Base-by-base conservation (phyloP, 1,139 yeast species). In the Yamadazyma diddensiae region DNA sequence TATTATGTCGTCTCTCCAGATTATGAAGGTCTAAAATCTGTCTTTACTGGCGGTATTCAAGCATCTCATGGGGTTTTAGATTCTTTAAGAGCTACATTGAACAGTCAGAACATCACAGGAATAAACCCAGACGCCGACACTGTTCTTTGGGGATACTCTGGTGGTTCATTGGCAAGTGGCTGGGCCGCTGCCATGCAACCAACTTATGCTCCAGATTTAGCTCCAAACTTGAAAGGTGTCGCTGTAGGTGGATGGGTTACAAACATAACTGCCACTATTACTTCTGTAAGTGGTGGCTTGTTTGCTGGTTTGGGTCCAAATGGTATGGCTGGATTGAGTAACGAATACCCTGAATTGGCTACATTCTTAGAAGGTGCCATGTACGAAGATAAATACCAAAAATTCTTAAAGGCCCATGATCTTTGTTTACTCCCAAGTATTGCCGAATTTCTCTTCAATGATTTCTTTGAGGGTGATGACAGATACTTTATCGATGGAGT, bases 181-280 rank as follows among this genome's bases (percentile, higher is more conserved):
- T 62, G 67, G 67, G 64, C 65, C 2, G 52, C 65, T 5, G 46
- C 57, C 10, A 42, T 59, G 20, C 60, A 55, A 18, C 59, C 61
- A 3, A 25, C 33, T 2, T 62, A 62, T 36, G 65, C 68, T 4
- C 58, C 61, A 2, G 65, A 60, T 9, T 46, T 62, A 27, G 30
- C 29, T 10, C 17, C 36, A 2, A 46, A 52, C 29, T 37, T 62
- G 8, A 42, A 51, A 21, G 65, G 65, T 9, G 55, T 51, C n/a
- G 64, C 65, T 0, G 24, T 57, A n/a, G 68, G 68, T 3, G 67
- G 67, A 0, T 45, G 57, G 41, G 58, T 59, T n/a, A 48, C 62
- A 7, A 59, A 49, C 38, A 53, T 41, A 32, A 52, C 45, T 10
- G 52, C 54, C 13, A 49, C 57, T 12, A 52, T 57, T 4, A 43